Evolutionary conservation across 768 basidiomycete genomes (phyloP).

Genomic region (Tulasnella sp.): DNA sequence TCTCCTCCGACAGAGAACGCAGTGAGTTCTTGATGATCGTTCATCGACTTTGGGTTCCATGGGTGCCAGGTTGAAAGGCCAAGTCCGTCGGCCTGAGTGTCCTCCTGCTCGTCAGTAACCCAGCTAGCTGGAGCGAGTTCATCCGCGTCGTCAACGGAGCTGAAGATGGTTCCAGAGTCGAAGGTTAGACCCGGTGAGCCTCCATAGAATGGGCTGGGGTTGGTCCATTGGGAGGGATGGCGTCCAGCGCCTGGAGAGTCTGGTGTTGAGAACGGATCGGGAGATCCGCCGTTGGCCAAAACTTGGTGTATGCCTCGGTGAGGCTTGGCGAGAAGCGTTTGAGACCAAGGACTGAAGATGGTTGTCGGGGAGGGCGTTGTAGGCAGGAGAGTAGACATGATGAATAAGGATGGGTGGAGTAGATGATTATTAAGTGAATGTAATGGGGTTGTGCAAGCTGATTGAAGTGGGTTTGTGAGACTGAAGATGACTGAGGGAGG

Average conservation of each 20-base stretch:
- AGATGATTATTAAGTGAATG: background rate
- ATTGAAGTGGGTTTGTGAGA: background rate
- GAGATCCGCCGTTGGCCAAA: background rate
- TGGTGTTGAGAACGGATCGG: background rate
- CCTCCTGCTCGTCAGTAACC: background rate
- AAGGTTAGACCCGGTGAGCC: background rate
- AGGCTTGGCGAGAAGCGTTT: background rate
- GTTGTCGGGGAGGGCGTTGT: background rate
- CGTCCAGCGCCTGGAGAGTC: background rate
- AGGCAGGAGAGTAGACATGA: background rate
- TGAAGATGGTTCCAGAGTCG: background rate
- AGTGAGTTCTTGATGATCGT: background rate
- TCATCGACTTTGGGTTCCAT: background rate
- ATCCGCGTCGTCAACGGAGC: background rate
- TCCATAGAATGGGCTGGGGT: background rate
- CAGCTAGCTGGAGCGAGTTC: background rate
- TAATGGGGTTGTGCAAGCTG: too few species aligned
- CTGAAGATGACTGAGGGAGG: background rate
- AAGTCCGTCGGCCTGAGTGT: background rate
- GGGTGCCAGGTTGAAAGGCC: background rate
- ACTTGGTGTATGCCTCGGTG: background rate
- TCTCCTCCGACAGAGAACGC: background rate
- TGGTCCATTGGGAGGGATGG: background rate
- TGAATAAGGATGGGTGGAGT: background rate
- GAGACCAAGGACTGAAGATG: background rate